Evolutionary conservation across 2,329 filamentous ascomycete species (phyloP), one percentile per base, ranked within the genome.

Genomic region (Colletotrichum coccodes): DNA sequence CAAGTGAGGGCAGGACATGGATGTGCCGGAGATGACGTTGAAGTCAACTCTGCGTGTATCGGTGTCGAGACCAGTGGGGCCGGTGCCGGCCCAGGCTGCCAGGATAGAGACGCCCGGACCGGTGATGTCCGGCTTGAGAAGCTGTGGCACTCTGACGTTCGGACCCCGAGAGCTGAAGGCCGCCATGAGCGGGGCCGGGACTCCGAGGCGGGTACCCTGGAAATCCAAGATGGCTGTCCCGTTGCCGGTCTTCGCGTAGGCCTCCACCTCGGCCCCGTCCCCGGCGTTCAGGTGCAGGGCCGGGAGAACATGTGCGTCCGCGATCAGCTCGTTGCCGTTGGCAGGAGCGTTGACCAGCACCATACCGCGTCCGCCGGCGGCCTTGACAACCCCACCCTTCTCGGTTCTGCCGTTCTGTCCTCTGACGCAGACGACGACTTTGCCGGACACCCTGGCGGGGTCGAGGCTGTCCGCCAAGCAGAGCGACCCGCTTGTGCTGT

Each of bases 1-100:
- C 38, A 71, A n/a, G 59, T 71, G 70, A n/a, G 68, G 68, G 28
- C 68, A 70, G 2, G 68, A 62, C 70, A 71, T 71, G 16, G 63
- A 68, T 4, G 70, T 71, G 6, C 70, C 70, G 1, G 70, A 71
- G 38, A 68, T 57, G 50, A 71, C 14, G 46, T 71, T 71, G 60
- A 53, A 68, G 8, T 61, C 34, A 4, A 62, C 47, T 8, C 26
- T 60, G 52, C 68, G 60, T 2, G 44, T 34, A 9, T 71, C 68
- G 3, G 18, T 30, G 4, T 21, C 50, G n/a, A 64, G 21, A 6
- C 36, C 46, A 11, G 50, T 59, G 8, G 64, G 60, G 16, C 63
- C 56, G 0, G 40, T 30, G 28, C 54, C 56, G 18, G 59, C 30
- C 70, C 68, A 71, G 1, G 63, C 70, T 16, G 68, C 70, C 8